Percentiles rank a stretch among this genome's conserved stretches.
These are phyloP conservation scores for Pichia kudriavzevii DNA, from an alignment of 1,139 yeast species.

Conservation along the genomic window DNA sequence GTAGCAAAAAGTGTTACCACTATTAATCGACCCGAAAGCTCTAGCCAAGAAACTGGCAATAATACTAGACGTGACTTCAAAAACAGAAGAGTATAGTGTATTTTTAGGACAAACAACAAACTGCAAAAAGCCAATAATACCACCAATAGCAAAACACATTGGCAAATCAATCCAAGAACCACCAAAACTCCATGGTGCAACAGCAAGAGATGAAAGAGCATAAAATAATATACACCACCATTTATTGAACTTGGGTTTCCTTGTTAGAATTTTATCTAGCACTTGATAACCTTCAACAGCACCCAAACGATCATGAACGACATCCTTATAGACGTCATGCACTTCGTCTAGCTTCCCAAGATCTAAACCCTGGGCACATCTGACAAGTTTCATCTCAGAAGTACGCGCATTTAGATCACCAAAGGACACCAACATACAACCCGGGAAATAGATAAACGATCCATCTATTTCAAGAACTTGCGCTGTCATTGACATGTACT, in stretches of 20 bases:
- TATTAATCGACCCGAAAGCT: slow-evolving; percentile 74
- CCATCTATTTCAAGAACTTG: slow-evolving; percentile 87
- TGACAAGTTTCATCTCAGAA: slow-evolving; percentile 82
- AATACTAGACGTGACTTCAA: slow-evolving; percentile 85
- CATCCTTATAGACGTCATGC: slow-evolving; percentile 77
- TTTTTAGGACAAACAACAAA: slow-evolving; percentile 79
- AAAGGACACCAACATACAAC: slow-evolving; percentile 87
- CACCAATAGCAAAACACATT: slow-evolving; percentile 70
- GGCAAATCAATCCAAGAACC: slow-evolving; percentile 91
- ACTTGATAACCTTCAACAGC: slow-evolving; percentile 77
- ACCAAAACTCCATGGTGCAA: slow-evolving; percentile 82
- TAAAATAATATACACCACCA: slow-evolving; percentile 75
- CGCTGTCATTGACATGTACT: slow-evolving; percentile 84
- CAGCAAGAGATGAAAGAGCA: slow-evolving; percentile 74
- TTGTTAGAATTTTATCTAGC: slow-evolving; percentile 57
- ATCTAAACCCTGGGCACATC: slow-evolving; percentile 81
- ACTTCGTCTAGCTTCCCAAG: slow-evolving; percentile 73
- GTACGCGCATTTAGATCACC: slow-evolving; percentile 92
- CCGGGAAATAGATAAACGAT: slow-evolving; percentile 85
- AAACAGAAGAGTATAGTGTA: slow-evolving; percentile 76
- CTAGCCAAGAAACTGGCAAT: slow-evolving; percentile 81
- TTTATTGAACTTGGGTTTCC: slow-evolving; percentile 59
- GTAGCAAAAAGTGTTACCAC: slow-evolving; percentile 67
- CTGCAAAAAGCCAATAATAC: slow-evolving; percentile 76
- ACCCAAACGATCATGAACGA: slow-evolving; percentile 78